Conservation (phyloP, 202 grass and related monocot species). For the Saccharum hybrid region DNA sequence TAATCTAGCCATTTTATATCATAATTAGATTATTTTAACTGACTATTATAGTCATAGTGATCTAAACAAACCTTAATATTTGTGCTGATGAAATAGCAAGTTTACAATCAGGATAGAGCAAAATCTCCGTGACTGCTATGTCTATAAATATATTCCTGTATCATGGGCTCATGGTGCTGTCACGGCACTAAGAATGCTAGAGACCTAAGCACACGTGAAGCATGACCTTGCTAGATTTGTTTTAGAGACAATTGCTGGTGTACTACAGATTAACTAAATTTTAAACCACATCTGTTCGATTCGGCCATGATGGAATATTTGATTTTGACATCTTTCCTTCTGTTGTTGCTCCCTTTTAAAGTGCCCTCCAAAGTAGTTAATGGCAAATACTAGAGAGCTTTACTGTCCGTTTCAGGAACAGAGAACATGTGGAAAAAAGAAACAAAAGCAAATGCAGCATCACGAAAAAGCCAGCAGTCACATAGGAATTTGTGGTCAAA, state of each 20-base stretch:
- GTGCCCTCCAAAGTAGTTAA: conserved; percentile 43
- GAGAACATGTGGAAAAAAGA: conserved; percentile 16
- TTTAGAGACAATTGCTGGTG: background rate
- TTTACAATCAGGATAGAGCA: background rate
- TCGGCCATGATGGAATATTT: conserved; percentile 40
- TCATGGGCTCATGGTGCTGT: conserved; percentile 2
- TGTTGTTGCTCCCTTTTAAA: conserved; percentile 1
- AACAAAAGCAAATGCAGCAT: conserved; percentile 35
- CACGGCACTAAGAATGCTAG: background rate
- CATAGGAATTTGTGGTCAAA: too few species aligned
- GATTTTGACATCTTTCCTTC: conserved; percentile 41
- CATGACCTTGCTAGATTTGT: conserved; percentile 32
- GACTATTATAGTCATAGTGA: too few species aligned
- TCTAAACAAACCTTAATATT: background rate
- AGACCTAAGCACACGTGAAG: conserved; percentile 24
- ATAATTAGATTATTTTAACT: too few species aligned
- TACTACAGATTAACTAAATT: background rate
- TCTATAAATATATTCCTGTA: background rate
- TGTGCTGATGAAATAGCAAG: background rate
- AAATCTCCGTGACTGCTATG: background rate
- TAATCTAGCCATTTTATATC: too few species aligned
- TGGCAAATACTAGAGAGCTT: conserved; percentile 42
- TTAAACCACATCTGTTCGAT: conserved; percentile 5
- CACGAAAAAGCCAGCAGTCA: background rate
- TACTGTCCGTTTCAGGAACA: conserved; percentile 44